Percentiles rank a stretch among this genome's conserved stretches.
phyloP scores from a whole-genome alignment of 345 rosid species.

The Arabidopsis suecica region DNA sequence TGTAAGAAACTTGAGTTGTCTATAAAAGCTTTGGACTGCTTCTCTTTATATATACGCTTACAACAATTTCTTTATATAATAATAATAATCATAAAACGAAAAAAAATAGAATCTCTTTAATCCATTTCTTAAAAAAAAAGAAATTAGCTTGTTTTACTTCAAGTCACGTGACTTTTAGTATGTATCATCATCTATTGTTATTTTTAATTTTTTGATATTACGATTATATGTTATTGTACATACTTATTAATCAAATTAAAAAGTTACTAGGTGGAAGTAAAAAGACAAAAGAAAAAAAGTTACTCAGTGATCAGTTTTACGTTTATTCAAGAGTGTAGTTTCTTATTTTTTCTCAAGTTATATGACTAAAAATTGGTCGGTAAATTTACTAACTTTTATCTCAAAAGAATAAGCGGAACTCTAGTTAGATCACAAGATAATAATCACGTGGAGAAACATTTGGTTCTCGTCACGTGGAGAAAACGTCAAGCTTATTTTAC shows the following conservation, averaged over 20 bases:
- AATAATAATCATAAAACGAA: conserved; percentile 6
- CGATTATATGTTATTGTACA: no score
- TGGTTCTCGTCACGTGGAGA: conserved; percentile 21
- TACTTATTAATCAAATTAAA: no score
- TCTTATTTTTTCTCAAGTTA: no score
- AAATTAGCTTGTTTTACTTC: not conserved
- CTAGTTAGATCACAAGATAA: conserved; percentile 31
- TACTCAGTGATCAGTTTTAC: no score
- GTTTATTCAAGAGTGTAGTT: no score
- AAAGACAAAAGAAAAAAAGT: no score
- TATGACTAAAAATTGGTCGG: not conserved
- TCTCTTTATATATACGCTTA: conserved; percentile 29
- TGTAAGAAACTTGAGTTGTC: conserved; percentile 13
- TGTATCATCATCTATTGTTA: no score
- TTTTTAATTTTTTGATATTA: no score
- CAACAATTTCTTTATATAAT: not conserved
- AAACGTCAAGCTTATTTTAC: not conserved
- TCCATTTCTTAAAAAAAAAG: not conserved
- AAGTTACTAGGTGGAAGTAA: no score
- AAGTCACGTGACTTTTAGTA: not conserved
- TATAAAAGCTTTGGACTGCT: conserved; percentile 22
- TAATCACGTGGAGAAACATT: conserved; percentile 24
- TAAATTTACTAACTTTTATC: not conserved
- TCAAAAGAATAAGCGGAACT: not conserved
- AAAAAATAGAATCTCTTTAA: not conserved